Percentiles rank a stretch among this genome's conserved stretches.
Conservation (phyloP, 2,329 filamentous ascomycete genomes). For the Amauroascus niger region DNA sequence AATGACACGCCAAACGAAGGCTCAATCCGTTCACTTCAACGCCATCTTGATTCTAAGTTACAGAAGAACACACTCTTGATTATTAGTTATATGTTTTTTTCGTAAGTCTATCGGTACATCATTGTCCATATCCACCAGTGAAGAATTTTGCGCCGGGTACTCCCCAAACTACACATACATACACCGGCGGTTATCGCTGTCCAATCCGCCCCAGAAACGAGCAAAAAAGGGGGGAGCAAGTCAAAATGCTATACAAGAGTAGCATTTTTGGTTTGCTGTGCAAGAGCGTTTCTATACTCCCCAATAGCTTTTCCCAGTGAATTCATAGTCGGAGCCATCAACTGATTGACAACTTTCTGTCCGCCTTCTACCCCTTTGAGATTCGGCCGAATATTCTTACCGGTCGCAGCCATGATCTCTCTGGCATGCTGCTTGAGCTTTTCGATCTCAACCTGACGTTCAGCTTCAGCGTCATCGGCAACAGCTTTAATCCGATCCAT, state of each 20-base stretch:
- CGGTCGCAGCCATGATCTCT: slow-evolving; percentile 60
- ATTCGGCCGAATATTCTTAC: slow-evolving; percentile 63
- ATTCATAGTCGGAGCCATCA: slow-evolving; percentile 64
- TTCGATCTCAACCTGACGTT: slow-evolving; percentile 57
- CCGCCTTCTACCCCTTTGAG: slow-evolving; percentile 60
- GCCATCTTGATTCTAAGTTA: neutral
- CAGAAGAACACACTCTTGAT: too few species aligned
- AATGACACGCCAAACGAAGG: neutral
- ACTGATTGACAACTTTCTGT: slow-evolving; percentile 59
- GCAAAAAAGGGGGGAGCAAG: neutral
- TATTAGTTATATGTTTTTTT: neutral
- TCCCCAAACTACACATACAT: neutral
- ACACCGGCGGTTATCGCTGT: neutral
- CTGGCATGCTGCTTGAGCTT: slow-evolving; percentile 60
- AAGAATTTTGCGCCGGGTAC: neutral
- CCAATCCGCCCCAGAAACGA: neutral
- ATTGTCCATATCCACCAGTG: neutral
- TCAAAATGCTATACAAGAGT: slow-evolving; percentile 8
- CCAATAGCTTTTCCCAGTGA: slow-evolving; percentile 60
- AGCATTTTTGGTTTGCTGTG: slow-evolving; percentile 43
- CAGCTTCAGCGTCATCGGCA: slow-evolving; percentile 66
- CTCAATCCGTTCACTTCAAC: too few species aligned
- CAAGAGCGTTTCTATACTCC: slow-evolving; percentile 63
- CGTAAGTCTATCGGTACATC: neutral
- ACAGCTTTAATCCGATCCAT: slow-evolving; percentile 70